Evolutionary conservation across 1,284 basidiomycete genomes (phyloP).

Genomic region (Leucoagaricus sp.): DNA sequence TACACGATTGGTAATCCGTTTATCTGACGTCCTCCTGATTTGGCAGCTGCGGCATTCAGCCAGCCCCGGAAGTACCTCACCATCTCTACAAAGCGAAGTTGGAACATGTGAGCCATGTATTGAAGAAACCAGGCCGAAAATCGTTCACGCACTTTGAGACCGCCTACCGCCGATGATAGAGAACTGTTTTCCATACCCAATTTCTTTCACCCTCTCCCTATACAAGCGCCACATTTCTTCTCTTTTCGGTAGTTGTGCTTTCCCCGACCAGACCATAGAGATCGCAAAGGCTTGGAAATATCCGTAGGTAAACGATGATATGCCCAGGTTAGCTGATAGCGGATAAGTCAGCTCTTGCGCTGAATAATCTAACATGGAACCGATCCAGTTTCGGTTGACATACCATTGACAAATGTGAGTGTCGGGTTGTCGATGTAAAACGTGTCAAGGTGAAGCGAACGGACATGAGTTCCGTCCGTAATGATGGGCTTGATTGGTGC

Average conservation of each 20-base stretch:
- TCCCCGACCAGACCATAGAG: constrained; percentile 37
- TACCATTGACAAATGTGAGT: constrained; percentile 36
- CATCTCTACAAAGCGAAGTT: too few relatives aligned
- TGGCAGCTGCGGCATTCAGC: constrained; percentile 35
- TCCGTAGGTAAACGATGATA: constrained; percentile 39
- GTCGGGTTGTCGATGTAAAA: constrained; percentile 55
- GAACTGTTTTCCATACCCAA: constrained; percentile 37
- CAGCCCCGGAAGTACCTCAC: constrained; percentile 33
- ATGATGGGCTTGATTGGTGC: constrained; percentile 34
- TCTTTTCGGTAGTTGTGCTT: constrained; percentile 33
- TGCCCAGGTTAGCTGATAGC: constrained; percentile 37
- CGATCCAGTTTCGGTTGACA: neutral
- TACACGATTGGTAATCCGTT: neutral
- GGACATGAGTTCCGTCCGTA: constrained; percentile 47
- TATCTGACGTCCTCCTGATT: constrained; percentile 35
- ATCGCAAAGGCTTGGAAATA: constrained; percentile 38
- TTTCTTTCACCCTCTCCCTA: constrained; percentile 26
- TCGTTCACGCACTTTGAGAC: constrained; percentile 16
- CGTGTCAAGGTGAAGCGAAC: constrained; percentile 44
- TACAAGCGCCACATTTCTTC: constrained; percentile 34
- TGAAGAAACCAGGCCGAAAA: too few relatives aligned
- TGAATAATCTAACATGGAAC: neutral
- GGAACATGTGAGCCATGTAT: too few relatives aligned
- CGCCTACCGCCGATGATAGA: constrained; percentile 31
- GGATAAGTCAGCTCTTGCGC: neutral